Base-by-base conservation (phyloP, 140 eudicot species). In the Anethum foeniculum region DNA sequence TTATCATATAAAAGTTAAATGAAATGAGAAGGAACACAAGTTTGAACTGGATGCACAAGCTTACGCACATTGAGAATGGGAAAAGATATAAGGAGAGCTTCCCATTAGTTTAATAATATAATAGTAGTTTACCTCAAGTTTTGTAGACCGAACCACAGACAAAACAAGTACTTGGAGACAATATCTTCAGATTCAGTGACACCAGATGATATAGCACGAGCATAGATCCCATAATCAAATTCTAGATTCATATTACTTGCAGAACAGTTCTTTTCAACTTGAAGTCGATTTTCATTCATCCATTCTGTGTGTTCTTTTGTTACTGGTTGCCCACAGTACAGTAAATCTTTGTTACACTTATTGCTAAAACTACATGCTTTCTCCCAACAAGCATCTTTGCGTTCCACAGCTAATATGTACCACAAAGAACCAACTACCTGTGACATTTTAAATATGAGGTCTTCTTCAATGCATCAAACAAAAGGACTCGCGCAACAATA, bases 81-180 rank as follows among this genome's bases (percentile, higher is more conserved):
- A 47, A 19, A 28, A 44, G 43, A 28, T 18, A 27, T 27, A 41
- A 27, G 38, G 39, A 47, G 27, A 79, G 18, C 30, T 44, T 23
- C 39, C 8, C 75, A 64, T 27, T 16, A 21, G 19, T 13, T 14
- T 6, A 18, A 71, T 80, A 10, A 34, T 7, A 47, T 65, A 30
- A 73, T 65, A 60, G 54, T 77, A 62, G 38, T 34, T 1, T 67
- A 84, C 98, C 98, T 94, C 77, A 92, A 83, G 84, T 92, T 94
- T 80, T 91, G 92, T 78, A 94, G 83, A 71, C 98, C 97, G 93
- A 97, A 94, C 97, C 97, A 94, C 82, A 92, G 84, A 79, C 98
- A 94, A 76, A 87, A 94, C 74, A 86, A 92, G 82, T 88, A 92
- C 84, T 92, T 94, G 30, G 90, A 82, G 81, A 82, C 41, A 54